phyloP scores from a whole-genome alignment of 192 early-diverging fungal genomes.

The Rhizophagus sp. region DNA sequence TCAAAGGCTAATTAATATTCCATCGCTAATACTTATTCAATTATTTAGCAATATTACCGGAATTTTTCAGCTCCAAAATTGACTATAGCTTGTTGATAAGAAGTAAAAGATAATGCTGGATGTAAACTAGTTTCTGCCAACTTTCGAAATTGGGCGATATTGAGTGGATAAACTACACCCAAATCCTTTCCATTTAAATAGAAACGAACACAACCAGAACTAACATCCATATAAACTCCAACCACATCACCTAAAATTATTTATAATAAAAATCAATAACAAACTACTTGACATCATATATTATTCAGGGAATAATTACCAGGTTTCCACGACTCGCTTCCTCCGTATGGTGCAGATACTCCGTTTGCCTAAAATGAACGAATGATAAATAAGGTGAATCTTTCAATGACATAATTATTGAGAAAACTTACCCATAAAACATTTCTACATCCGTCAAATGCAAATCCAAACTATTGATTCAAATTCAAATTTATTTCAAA shows the following conservation, averaged over 20 bases:
- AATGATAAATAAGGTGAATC: neutral
- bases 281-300: neutral
- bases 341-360: constrained; percentile 49
- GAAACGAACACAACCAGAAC: constrained; percentile 29
- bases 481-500: neutral
- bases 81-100: constrained; percentile 66
- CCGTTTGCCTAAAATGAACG: constrained; percentile 43
- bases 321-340: constrained; percentile 52
- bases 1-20: neutral
- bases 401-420: constrained; percentile 27
- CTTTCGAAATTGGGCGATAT: constrained; percentile 34
- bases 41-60: constrained; percentile 33
- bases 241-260: constrained; percentile 43
- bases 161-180: constrained; percentile 53
- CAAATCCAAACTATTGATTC: constrained; percentile 62
- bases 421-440: constrained; percentile 68
- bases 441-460: constrained; percentile 73
- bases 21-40: neutral
- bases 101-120: constrained; percentile 75
- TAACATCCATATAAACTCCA: constrained; percentile 36
- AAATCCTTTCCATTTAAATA: constrained; percentile 68
- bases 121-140: constrained; percentile 51
- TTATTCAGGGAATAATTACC: constrained; percentile 18
- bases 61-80: constrained; percentile 64
- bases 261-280: neutral